Evolutionary conservation across 768 basidiomycete species (phyloP), one percentile per base, ranked within the genome.

Genomic region (Rhodotorula toruloides): DNA sequence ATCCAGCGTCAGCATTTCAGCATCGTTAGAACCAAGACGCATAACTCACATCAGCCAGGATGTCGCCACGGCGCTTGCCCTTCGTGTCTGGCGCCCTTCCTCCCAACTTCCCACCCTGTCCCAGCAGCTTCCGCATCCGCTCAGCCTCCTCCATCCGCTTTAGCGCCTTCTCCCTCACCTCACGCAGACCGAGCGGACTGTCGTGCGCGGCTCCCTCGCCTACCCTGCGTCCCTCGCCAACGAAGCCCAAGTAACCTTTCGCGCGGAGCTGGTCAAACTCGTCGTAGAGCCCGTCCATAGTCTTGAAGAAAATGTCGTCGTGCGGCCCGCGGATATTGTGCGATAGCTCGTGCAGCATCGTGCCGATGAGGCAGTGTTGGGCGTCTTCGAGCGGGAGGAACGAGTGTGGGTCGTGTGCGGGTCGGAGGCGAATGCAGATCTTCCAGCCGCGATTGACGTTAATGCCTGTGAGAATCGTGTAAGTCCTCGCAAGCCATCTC

Each of bases 241-340:
- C n/a, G n/a, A n/a, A n/a, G n/a, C n/a, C n/a, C n/a, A 86, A 81
- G 77, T 92, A 97, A 0, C 92, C 93, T 21, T 84, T 85, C 27
- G 85, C 81, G 71, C 86, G 85, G 11, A 96, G 81, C 5, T 82
- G 84, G 46, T 89, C 87, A 72, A 87, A 92, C 78, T 96, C 93
- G 61, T 91, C 87, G 74, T 90, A 88, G 72, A 91, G 89, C 57
- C 82, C 83, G 55, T 89, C 78, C 1, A 81, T 73, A 27, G 79
- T 73, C 47, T 77, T 78, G 73, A 79, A 79, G 67, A 81, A 81
- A 37, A 73, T 71, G 3, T 77, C 87, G 71, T 97, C 90, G 39
- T 56, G 54, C 25, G 61, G 61, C 11, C 67, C 61, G 36, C 61
- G 57, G 11, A 65, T 78, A 68, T 69, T 71, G 53, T 58, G 57